Evolutionary conservation across 371 early-diverging fungal species (phyloP).

Genomic region (Gilbertella persicaria): DNA sequence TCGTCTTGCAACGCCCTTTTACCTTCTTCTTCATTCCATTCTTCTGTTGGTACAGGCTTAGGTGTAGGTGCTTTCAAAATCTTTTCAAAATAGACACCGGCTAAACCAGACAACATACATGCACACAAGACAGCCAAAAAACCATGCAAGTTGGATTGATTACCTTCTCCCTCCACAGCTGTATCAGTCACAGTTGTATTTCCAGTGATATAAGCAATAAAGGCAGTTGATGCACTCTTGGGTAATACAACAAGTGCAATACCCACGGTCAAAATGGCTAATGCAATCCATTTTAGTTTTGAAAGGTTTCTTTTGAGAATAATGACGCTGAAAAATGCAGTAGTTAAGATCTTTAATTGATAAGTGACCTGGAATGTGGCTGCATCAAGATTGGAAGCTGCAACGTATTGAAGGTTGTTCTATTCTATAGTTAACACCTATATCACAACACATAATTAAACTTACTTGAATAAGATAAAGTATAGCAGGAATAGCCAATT

Average conservation of each 20-base stretch:
- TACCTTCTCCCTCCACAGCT: constrained; percentile 20
- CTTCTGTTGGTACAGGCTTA: constrained; percentile 20
- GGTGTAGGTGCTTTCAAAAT: constrained; percentile 71
- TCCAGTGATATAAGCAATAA: constrained; percentile 17
- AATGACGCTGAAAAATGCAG: constrained; percentile 88
- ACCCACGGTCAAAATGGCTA: constrained; percentile 82
- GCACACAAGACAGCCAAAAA: constrained; percentile 76
- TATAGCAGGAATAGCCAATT: constrained; percentile 81
- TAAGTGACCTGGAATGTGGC: constrained; percentile 97
- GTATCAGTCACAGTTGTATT: constrained; percentile 7
- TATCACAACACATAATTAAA: too few species aligned
- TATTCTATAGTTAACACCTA: constrained; percentile 7
- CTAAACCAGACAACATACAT: constrained; percentile 88
- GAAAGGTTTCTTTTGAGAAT: constrained; percentile 72
- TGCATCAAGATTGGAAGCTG: constrained; percentile 88
- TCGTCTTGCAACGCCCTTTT: constrained; percentile 13
- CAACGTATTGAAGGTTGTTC: constrained; percentile 94
- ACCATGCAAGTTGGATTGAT: constrained; percentile 47
- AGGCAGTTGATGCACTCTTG: constrained; percentile 22
- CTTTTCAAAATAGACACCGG: constrained; percentile 97
- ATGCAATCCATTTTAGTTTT: constrained; percentile 79
- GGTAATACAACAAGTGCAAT: constrained; percentile 77
- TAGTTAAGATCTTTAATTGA: constrained; percentile 95
- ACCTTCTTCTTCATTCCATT: constrained; percentile 22
- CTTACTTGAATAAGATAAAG: constrained; percentile 87